Conservation (phyloP, 352 stramenopile genomes). For the Vaucheria bursata region DNA sequence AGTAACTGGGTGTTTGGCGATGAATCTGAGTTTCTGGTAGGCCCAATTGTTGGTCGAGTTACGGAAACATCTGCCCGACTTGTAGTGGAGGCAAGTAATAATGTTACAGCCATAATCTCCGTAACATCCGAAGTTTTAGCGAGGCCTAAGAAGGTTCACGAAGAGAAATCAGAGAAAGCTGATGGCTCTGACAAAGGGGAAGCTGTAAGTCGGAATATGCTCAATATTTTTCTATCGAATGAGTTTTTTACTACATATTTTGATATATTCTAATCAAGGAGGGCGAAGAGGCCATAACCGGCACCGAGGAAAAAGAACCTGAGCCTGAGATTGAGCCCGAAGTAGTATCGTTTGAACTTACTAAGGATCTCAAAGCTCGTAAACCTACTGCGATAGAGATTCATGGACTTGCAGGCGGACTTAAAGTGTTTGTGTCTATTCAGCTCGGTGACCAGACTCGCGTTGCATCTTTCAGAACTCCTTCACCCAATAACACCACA, state of each 20-base stretch:
- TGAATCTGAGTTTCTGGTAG: neutral
- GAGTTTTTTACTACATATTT: no score
- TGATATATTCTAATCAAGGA: no score
- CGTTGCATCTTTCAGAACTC: neutral
- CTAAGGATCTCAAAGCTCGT: neutral
- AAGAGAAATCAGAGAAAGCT: no score
- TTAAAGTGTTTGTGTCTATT: neutral
- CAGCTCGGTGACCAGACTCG: neutral
- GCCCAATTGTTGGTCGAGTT: neutral
- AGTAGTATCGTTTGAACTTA: no score
- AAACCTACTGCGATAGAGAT: neutral
- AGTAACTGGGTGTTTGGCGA: neutral
- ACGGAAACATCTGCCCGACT: neutral
- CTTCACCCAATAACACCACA: neutral
- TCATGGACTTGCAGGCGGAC: neutral
- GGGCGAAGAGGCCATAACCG: no score
- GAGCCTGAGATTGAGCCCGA: no score
- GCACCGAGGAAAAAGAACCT: no score
- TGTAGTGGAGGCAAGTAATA: neutral
- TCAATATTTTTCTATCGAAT: no score
- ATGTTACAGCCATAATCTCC: neutral
- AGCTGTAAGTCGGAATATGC: no score
- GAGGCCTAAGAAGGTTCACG: no score
- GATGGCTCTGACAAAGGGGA: no score
- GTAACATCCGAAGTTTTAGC: neutral